phyloP scores from a whole-genome alignment of 2,329 filamentous ascomycete genomes.

The Pseudogymnoascus sp. region DNA sequence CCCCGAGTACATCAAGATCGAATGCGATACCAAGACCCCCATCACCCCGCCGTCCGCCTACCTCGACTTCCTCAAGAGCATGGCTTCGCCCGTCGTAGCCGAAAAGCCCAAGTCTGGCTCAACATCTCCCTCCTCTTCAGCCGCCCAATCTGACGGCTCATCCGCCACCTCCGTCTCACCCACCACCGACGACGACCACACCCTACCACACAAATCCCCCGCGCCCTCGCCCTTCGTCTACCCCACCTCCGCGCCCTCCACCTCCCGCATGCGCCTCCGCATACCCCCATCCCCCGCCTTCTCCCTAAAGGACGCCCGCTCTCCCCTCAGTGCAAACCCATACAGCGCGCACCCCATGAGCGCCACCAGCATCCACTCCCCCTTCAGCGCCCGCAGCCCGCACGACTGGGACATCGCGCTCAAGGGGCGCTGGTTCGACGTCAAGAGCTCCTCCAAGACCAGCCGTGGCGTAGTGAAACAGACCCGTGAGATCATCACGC shows the following conservation, averaged over 20 bases:
- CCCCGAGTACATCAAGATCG: constrained; percentile 58
- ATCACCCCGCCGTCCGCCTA: constrained; percentile 88
- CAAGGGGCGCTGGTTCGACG: constrained; percentile 55
- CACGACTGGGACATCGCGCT: constrained; percentile 71
- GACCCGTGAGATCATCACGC: constrained; percentile 86
- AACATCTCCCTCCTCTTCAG: constrained; percentile 36
- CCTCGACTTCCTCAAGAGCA: constrained; percentile 81
- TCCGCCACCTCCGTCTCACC: constrained; percentile 29
- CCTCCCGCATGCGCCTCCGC: constrained; percentile 52
- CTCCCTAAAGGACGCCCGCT: constrained; percentile 50
- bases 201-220: constrained; percentile 51
- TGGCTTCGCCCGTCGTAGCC: constrained; percentile 37
- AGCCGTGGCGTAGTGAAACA: constrained; percentile 56
- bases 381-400: constrained; percentile 64
- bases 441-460: constrained; percentile 44
- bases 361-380: constrained; percentile 48
- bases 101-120: constrained; percentile 34
- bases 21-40: constrained; percentile 64
- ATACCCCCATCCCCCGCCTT: constrained; percentile 69
- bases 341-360: constrained; percentile 24
- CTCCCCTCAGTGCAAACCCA: constrained; percentile 52
- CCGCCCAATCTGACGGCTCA: constrained; percentile 18
- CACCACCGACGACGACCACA: constrained; percentile 35
- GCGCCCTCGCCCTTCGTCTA: constrained; percentile 50
- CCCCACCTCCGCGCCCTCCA: constrained; percentile 52